Evolutionary conservation across 306 rosid genomes (phyloP), one percentile per base, ranked within the genome.

Genomic region (Medicago arabica): DNA sequence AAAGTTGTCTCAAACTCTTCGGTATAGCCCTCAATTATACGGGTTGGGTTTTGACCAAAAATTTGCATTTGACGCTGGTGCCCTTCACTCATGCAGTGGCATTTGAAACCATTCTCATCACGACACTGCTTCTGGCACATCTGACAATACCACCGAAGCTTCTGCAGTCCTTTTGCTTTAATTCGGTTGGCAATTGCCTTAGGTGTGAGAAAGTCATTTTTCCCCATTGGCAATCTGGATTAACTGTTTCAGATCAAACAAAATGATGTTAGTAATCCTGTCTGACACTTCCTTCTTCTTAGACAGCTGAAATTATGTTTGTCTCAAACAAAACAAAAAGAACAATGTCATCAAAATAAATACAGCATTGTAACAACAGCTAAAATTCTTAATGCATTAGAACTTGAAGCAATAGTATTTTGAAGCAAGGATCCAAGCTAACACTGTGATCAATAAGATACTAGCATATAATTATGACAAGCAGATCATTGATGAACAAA

Each of bases 81-180:
- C 53, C 92, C 78, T 78, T 93, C 97, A 80, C 97, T 88, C 97
- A 93, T 89, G 53, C 96, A 93, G 76, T 93, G 98, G 71, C 97
- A 93, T 81, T 93, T 93, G 71, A 91, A 93, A 40, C 98, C 98
- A 80, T 93, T 93, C 77, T 91, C 97, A 51, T 93, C 98, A 14
- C 96, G 89, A 74, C 98, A 93, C 75, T 91, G 97, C 89, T 93
- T 93, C 82, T 93, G 97, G 71, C 98, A 93, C 98, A 93, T 94
- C 86, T 94, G 98, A 85, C 98, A 94, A 79, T 94, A 94, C 96
- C 96, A 94, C 10, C 97, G 84, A 19, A 94, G 96, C 86, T 94
- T 94, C 92, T 94, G 97, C 38, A 94, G 84, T 15, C 98, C 98
- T 61, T 91, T 94, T 16, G 98, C 97, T 77, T 93, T 94, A 80